Evolutionary conservation across 495 filamentous ascomycete genomes (phyloP).

Genomic region (Glonium stellatum): DNA sequence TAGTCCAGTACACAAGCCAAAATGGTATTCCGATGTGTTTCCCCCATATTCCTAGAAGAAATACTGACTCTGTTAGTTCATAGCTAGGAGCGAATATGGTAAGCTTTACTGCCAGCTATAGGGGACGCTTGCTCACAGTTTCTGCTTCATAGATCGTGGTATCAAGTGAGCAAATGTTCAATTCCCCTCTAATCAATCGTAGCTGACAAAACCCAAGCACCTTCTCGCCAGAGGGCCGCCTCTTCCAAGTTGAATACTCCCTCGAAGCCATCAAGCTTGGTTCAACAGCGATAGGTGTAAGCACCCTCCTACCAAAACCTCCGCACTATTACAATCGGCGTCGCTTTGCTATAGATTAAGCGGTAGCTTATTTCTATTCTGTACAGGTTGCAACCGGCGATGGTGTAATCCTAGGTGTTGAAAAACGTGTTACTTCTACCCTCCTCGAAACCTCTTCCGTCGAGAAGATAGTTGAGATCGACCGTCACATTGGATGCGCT

Average conservation of each 20-base stretch:
- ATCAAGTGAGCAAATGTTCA: conserved; percentile 71
- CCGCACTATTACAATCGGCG: not conserved
- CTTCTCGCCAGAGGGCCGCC: conserved; percentile 98
- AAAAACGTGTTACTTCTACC: conserved; percentile 96
- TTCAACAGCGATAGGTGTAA: conserved; percentile 91
- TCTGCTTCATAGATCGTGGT: conserved; percentile 67
- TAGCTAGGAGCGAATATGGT: conserved; percentile 99
- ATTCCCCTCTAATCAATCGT: conserved; percentile 1
- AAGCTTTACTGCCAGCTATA: conserved; percentile 38
- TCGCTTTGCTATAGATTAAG: no score
- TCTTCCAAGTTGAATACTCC: conserved; percentile 99
- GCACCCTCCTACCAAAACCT: conserved; percentile 23
- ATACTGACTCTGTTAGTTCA: conserved; percentile 55
- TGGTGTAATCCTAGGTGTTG: conserved; percentile 92
- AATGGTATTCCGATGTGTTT: not conserved
- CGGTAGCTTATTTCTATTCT: conserved; percentile 17
- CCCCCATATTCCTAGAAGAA: conserved; percentile 1
- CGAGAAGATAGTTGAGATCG: conserved; percentile 99
- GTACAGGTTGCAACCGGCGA: conserved; percentile 75
- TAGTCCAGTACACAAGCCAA: not conserved
- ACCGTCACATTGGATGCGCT: conserved; percentile 95
- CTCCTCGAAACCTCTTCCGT: conserved; percentile 95
- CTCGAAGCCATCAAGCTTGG: conserved; percentile 99
- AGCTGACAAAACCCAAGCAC: conserved; percentile 55
- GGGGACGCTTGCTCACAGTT: conserved; percentile 23